Base-by-base conservation (phyloP, 768 basidiomycete species). In the Steccherinum ochraceum region DNA sequence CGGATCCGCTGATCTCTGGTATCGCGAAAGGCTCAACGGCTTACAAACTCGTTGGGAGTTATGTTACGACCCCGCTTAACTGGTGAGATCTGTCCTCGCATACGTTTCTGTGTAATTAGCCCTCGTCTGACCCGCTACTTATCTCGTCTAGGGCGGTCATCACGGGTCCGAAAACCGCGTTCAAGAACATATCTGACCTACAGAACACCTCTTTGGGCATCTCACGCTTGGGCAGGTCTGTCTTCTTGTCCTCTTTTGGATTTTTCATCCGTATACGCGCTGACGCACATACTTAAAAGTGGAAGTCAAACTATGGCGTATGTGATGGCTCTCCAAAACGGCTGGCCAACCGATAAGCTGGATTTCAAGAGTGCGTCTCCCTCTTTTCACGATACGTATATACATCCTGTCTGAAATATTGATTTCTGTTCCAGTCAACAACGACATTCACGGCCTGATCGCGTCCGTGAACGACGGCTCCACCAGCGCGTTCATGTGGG, bases 271-370 rank as follows among this genome's bases (percentile, higher is more conserved):
- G 4, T 21, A 12, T 19, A 16, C 45, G 40, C 45, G 45, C 52
- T 21, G 11, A 54, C 27, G 23, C 39, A 40, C 48, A 30, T 21
- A 5, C 13, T n/a, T n/a, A 20, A 2, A 2, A 56, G 89, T 58
- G 93, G 93, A 20, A 89, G 86, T 56, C 88, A 94, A 64, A 92
- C 90, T 1, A 97, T 98, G 93, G 94, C 93, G 2, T 89, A 86
- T 56, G 92, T 96, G 21, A 89, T 96, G 88, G 90, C 90, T 3
- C 69, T 89, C 25, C 86, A 94, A 56, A 81, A 95, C 63, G 83
- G 84, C 13, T 96, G 93, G 93, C 70, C 70, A 59, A 65, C 79
- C 1, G 72, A 78, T 39, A 61, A 76, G 19, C 65, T 91, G 56
- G 73, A 78, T 60, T 95, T 92, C 64, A 74, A 86, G 73, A 79